These are phyloP conservation scores for Ramaria rubella DNA, from an alignment of 768 basidiomycete genomes.

Conservation along the genomic window DNA sequence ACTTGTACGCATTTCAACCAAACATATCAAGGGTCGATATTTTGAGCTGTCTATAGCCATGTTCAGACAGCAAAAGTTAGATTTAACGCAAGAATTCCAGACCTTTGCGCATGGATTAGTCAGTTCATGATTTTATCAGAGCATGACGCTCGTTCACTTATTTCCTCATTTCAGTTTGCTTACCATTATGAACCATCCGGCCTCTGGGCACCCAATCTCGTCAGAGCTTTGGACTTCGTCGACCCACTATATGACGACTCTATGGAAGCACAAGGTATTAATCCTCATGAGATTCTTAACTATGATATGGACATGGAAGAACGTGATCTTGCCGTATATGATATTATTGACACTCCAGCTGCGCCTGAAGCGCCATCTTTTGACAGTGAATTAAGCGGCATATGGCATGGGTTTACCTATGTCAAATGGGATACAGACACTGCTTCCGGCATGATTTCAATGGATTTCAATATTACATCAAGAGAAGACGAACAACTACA, in stretches of 20 bases:
- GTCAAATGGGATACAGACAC: no score
- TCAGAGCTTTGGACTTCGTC: slow-evolving; percentile 13
- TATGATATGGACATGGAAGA: slow-evolving; percentile 18
- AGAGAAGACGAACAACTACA: no score
- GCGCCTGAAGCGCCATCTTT: no score
- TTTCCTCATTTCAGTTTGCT: slow-evolving; percentile 12
- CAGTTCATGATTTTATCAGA: neutral
- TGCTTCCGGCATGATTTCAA: no score
- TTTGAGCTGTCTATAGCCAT: neutral
- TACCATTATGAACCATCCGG: slow-evolving; percentile 13
- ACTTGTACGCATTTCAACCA: no score
- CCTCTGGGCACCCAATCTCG: slow-evolving; percentile 5
- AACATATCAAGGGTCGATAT: no score
- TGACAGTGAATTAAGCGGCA: neutral
- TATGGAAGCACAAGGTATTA: slow-evolving; percentile 15
- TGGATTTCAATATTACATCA: no score
- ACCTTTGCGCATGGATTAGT: slow-evolving; percentile 6
- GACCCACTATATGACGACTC: slow-evolving; percentile 19
- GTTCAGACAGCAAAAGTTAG: neutral
- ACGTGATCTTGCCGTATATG: slow-evolving; percentile 19
- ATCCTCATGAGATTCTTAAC: slow-evolving; percentile 16
- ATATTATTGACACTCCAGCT: no score
- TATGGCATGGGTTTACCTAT: no score
- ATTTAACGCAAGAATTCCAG: slow-evolving; percentile 16
- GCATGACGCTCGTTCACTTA: neutral